Evolutionary conservation across 164 flowering plant genomes (phyloP).

Genomic region (Cinnamomum micranthum): DNA sequence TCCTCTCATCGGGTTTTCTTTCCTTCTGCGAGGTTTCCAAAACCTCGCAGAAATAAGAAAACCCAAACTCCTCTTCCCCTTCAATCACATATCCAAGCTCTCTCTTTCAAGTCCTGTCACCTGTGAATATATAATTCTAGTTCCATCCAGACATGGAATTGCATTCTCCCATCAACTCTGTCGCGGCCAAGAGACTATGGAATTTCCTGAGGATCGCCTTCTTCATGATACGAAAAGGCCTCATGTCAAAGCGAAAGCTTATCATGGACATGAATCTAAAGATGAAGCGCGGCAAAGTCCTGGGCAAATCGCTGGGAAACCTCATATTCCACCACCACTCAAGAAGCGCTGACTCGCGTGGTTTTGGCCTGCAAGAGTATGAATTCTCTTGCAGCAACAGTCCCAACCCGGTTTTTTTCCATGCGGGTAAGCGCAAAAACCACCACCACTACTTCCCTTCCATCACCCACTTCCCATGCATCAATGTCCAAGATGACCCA

Average conservation of each 20-base stretch:
- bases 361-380: slow-evolving; percentile 36
- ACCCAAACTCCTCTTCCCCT: not conserved
- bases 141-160: slow-evolving; percentile 22
- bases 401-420: slow-evolving; percentile 54
- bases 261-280: slow-evolving; percentile 45
- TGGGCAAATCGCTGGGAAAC: slow-evolving; percentile 30
- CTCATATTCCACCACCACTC: slow-evolving; percentile 31
- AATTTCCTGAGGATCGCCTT: slow-evolving; percentile 39
- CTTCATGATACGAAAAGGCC: slow-evolving; percentile 51
- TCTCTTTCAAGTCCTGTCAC: no score
- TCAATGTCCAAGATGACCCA: slow-evolving; percentile 21
- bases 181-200: slow-evolving; percentile 45
- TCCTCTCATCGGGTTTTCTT: slow-evolving; percentile 5
- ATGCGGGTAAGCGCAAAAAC: slow-evolving; percentile 36
- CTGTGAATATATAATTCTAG: no score
- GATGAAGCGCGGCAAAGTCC: slow-evolving; percentile 50
- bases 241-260: slow-evolving; percentile 44
- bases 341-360: slow-evolving; percentile 14
- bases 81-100: not conserved
- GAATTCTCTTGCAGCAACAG: slow-evolving; percentile 63
- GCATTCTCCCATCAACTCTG: slow-evolving; percentile 26
- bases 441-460: slow-evolving; percentile 37
- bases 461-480: slow-evolving; percentile 47
- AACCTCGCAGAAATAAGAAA: slow-evolving; percentile 26
- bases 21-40: slow-evolving; percentile 30